Percentiles rank a stretch among this genome's conserved stretches.
phyloP scores from a whole-genome alignment of 1,284 basidiomycete genomes.

The Ceratobasidium sp. region DNA sequence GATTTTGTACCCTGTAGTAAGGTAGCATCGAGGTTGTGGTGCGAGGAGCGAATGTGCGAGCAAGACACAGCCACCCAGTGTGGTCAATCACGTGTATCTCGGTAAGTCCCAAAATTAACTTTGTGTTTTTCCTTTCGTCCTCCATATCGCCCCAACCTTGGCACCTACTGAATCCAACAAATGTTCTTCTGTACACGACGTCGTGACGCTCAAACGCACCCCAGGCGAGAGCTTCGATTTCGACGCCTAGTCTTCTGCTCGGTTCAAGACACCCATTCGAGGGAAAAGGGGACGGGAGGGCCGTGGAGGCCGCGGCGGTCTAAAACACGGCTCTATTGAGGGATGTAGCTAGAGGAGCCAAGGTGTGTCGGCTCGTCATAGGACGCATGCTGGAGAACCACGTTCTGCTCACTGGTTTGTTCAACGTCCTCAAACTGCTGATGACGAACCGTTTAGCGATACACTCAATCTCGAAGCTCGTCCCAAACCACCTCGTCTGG shows the following conservation, averaged over 20 bases:
- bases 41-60: too few relatives aligned
- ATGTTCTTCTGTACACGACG: conserved; percentile 38
- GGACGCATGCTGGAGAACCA: too few relatives aligned
- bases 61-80: too few relatives aligned
- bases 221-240: conserved; percentile 95
- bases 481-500: conserved; percentile 87
- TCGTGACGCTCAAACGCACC: conserved; percentile 71
- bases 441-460: conserved; percentile 93
- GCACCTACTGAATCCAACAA: conserved; percentile 46
- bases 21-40: too few relatives aligned
- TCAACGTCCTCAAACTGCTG: conserved; percentile 90
- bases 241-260: conserved; percentile 85
- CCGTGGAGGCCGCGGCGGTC: conserved; percentile 91
- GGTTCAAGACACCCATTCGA: conserved; percentile 91
- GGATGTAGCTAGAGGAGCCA: too few relatives aligned
- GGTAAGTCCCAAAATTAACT: too few relatives aligned
- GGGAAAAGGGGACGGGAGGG: conserved; percentile 92
- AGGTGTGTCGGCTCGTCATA: too few relatives aligned
- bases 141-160: conserved; percentile 24
- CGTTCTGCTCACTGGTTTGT: conserved; percentile 22
- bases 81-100: too few relatives aligned
- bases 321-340: too few relatives aligned
- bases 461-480: too few relatives aligned
- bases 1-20: too few relatives aligned
- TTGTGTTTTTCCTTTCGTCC: neutral